Conservation (phyloP, 2,329 filamentous ascomycete genomes). For the Penicillium sp. region DNA sequence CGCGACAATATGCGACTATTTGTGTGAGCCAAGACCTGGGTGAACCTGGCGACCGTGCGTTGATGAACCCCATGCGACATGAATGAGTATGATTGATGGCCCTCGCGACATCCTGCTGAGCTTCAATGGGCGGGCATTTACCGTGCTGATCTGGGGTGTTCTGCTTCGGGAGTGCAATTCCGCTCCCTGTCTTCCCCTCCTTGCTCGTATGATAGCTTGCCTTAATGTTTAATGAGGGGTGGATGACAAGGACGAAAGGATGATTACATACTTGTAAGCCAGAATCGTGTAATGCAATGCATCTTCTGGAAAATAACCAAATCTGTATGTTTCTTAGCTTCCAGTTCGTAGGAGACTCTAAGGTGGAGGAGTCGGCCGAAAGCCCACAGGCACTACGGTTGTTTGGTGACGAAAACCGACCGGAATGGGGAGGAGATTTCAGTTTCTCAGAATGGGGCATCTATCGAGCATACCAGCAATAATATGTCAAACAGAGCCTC, state of each 20-base stretch:
- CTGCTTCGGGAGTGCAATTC: conserved; percentile 15
- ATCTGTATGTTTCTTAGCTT: neutral
- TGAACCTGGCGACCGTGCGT: conserved; percentile 3
- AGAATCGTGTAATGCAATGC: neutral
- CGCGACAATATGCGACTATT: conserved; percentile 12
- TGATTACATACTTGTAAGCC: neutral
- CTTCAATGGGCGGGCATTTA: conserved; percentile 4
- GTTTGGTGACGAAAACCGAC: neutral
- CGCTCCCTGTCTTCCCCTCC: neutral
- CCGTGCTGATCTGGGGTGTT: conserved; percentile 19
- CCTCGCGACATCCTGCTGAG: conserved; percentile 3
- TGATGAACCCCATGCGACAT: conserved; percentile 13
- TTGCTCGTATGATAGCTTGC: conserved; percentile 9
- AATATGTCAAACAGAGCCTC: neutral
- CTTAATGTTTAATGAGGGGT: conserved; percentile 1
- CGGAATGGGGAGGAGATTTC: neutral
- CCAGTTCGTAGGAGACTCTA: neutral
- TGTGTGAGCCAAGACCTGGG: conserved; percentile 3
- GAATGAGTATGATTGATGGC: neutral
- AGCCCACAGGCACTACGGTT: neutral
- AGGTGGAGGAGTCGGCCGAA: neutral
- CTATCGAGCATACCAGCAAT: neutral
- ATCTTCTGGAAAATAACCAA: neutral
- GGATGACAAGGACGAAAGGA: neutral
- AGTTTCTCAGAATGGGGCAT: neutral